phyloP scores from a whole-genome alignment of 257 asterid genomes.

The Echites panduratus region DNA sequence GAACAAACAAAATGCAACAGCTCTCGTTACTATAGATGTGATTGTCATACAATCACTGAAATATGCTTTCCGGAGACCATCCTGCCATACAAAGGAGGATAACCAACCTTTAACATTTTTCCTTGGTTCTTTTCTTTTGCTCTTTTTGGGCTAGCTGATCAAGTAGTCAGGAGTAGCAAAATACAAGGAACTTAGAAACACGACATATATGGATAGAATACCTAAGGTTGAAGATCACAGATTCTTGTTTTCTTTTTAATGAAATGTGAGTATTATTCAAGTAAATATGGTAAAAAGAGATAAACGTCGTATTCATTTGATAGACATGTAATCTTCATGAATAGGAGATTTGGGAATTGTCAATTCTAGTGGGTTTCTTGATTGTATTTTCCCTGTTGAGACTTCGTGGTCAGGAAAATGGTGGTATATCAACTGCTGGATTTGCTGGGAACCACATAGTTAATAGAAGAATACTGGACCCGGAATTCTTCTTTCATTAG shows the following conservation, averaged over 20 bases:
- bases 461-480: not conserved
- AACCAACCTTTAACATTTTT: not conserved
- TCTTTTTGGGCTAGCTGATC: not conserved
- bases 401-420: not conserved
- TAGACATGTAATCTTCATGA: too few relatives aligned
- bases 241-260: not conserved
- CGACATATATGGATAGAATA: not conserved
- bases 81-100: not conserved
- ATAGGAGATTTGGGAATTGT: not conserved
- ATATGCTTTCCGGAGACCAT: not conserved
- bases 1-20: too few relatives aligned
- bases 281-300: not conserved
- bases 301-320: not conserved
- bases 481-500: not conserved
- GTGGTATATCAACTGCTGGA: not conserved
- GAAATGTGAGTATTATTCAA: not conserved
- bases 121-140: not conserved
- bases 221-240: not conserved
- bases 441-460: not conserved
- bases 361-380: not conserved
- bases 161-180: not conserved
- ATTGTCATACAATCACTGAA: not conserved
- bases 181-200: not conserved
- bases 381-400: not conserved
- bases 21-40: too few relatives aligned